Conservation (phyloP, 2,329 filamentous ascomycete species). For the Fusarium piperis region DNA sequence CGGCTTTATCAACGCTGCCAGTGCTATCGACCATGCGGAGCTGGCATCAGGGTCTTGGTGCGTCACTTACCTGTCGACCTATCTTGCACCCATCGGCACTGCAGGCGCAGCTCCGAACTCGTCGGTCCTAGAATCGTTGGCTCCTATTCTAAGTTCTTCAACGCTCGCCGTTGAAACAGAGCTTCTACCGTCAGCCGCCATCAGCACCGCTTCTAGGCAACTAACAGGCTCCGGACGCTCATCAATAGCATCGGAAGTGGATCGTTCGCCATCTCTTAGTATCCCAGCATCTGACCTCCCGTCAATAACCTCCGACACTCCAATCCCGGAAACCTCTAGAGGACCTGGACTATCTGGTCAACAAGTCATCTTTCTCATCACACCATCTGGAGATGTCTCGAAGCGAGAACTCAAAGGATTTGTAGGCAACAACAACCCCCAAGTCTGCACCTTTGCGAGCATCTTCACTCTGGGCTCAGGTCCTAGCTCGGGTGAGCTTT, state of each 20-base stretch:
- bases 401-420: background rate
- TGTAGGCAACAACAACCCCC: background rate
- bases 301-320: background rate
- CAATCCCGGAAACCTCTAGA: background rate
- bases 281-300: background rate
- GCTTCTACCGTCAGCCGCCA: too few species aligned
- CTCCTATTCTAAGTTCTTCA: background rate
- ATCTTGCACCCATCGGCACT: background rate
- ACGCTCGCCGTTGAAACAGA: background rate
- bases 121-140: background rate
- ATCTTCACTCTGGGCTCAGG: background rate
- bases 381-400: background rate
- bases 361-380: background rate
- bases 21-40: background rate
- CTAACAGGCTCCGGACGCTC: background rate
- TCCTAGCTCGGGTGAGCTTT: background rate
- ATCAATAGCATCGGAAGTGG: background rate
- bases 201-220: background rate
- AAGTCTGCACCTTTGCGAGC: background rate
- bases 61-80: constrained; percentile 1
- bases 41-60: background rate
- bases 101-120: background rate
- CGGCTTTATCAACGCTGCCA: background rate
- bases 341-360: background rate
- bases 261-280: background rate